Evolutionary conservation across 352 stramenopile genomes (phyloP).

Genomic region (Pythium volutum): DNA sequence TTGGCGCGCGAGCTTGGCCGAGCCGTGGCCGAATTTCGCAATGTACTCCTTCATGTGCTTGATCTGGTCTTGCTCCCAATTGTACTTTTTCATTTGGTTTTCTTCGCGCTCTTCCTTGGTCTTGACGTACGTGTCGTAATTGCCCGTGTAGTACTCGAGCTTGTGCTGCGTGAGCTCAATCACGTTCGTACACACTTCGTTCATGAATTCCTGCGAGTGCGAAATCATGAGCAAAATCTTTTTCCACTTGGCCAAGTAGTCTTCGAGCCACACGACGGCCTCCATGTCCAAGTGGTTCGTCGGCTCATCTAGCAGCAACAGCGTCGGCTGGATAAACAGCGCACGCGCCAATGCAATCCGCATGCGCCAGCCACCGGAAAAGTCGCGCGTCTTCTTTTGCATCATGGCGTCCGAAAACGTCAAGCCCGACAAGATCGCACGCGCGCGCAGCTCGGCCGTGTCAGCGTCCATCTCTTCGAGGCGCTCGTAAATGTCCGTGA

Average conservation of each 20-base stretch:
- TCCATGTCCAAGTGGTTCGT: conserved; percentile 98
- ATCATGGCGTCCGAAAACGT: conserved; percentile 96
- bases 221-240: conserved; percentile 98
- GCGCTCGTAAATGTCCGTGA: conserved; percentile 94
- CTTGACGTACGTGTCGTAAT: conserved; percentile 98
- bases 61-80: conserved; percentile 97
- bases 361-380: conserved; percentile 96
- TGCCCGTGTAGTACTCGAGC: conserved; percentile 97
- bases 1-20: conserved; percentile 96
- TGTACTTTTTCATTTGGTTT: conserved; percentile 98
- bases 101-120: conserved; percentile 96
- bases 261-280: conserved; percentile 98
- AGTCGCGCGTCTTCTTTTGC: conserved; percentile 92
- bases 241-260: conserved; percentile 96
- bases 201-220: conserved; percentile 99
- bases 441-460: conserved; percentile 91
- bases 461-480: conserved; percentile 94
- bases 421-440: conserved; percentile 93
- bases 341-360: conserved; percentile 94
- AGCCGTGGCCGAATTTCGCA: conserved; percentile 97
- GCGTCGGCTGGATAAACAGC: conserved; percentile 96
- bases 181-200: conserved; percentile 98
- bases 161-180: conserved; percentile 94
- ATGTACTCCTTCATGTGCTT: conserved; percentile 99
- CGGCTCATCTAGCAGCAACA: conserved; percentile 94